Conservation (phyloP, 1,284 basidiomycete genomes). For the Ustilago tritici region DNA sequence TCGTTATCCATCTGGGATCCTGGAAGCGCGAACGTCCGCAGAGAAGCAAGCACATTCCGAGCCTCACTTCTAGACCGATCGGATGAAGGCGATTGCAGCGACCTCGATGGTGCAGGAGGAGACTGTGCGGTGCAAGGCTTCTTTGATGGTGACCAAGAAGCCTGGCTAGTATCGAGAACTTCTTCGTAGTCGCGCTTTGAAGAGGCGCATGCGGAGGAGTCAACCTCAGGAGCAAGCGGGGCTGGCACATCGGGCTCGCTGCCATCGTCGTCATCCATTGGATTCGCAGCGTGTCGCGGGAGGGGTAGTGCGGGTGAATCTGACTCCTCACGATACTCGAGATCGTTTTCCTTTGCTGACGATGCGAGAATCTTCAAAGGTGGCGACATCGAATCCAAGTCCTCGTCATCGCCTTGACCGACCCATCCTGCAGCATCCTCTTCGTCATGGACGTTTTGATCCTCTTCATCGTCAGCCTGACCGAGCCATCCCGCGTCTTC, state of each 20-base stretch:
- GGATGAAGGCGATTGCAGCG: background rate
- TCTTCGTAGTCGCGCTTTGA: slow-evolving; percentile 40
- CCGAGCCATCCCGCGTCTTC: slow-evolving; percentile 21
- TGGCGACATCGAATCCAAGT: background rate
- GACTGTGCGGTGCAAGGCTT: slow-evolving; percentile 11
- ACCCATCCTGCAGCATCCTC: background rate
- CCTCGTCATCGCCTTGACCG: background rate
- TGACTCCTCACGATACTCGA: slow-evolving; percentile 36
- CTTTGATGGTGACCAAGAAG: slow-evolving; percentile 34
- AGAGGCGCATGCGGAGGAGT: background rate
- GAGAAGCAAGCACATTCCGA: slow-evolving; percentile 13
- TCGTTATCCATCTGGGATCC: slow-evolving; percentile 12
- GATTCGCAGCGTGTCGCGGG: background rate
- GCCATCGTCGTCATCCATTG: slow-evolving; percentile 16
- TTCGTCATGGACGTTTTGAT: background rate
- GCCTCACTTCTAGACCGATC: slow-evolving; percentile 10
- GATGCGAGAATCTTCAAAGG: background rate
- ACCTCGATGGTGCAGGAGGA: background rate
- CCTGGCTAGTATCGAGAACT: slow-evolving; percentile 44
- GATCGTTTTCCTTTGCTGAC: background rate
- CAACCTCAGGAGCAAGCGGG: slow-evolving; percentile 7
- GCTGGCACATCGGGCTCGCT: slow-evolving; percentile 26
- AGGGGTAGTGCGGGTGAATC: background rate
- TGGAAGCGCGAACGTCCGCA: slow-evolving; percentile 26
- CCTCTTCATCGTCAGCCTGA: slow-evolving; percentile 7